These are phyloP conservation scores for Antrodiella citrinella DNA, from an alignment of 768 basidiomycete species.

Conservation along the genomic window DNA sequence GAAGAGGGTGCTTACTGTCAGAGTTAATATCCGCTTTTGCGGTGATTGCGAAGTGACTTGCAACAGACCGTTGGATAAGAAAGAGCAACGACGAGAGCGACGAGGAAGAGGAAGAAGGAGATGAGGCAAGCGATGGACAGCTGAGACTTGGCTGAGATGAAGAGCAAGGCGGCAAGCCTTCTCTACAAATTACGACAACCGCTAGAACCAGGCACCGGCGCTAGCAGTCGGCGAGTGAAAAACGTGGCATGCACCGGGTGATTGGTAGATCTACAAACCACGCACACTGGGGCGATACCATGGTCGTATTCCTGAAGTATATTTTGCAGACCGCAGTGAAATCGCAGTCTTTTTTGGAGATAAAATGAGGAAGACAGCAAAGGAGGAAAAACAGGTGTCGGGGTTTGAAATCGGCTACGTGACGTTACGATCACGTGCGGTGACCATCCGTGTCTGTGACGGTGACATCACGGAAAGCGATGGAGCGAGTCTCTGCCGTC, in stretches of 20 bases:
- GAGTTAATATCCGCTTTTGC: no score
- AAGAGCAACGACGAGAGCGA: no score
- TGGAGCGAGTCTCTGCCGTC: background rate
- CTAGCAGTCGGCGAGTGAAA: no score
- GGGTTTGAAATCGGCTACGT: background rate
- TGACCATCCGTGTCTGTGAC: background rate
- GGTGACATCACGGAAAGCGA: background rate
- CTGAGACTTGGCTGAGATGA: no score
- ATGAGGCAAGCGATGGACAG: no score
- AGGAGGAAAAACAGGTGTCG: background rate
- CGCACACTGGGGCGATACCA: background rate
- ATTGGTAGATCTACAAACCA: background rate
- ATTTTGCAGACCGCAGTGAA: background rate
- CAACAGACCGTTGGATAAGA: no score
- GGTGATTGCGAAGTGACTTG: background rate
- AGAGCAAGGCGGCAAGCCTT: no score
- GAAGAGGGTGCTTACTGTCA: no score
- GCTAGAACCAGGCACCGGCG: background rate
- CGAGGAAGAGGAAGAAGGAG: no score
- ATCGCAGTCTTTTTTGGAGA: background rate
- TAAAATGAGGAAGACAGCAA: background rate
- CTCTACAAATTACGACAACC: background rate
- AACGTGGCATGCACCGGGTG: no score
- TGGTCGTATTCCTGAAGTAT: background rate
- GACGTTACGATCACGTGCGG: background rate